Conservation (phyloP, 208 protist genomes). For the Leptomonas pyrrhocoris region DNA sequence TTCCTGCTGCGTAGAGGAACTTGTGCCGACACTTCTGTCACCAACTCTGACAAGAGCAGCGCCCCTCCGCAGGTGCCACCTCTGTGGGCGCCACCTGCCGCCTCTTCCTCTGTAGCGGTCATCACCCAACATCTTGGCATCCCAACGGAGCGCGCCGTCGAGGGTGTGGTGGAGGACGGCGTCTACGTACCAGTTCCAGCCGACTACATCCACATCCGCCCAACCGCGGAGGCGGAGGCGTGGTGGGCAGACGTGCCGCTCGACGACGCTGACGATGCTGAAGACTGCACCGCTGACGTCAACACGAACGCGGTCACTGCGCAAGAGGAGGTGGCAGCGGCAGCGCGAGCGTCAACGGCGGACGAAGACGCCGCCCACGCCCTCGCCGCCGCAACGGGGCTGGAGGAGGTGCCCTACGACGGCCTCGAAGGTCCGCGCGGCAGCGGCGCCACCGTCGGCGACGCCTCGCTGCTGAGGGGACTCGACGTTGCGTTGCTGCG, state of each 20-base stretch:
- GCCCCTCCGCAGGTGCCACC: neutral
- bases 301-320: too few relatives aligned
- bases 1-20: constrained; percentile 3
- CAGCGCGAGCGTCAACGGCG: constrained; percentile 2
- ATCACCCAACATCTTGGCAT: neutral
- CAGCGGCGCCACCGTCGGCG: neutral
- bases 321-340: constrained; percentile 10
- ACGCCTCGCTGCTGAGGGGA: constrained; percentile 2
- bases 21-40: neutral
- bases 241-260: constrained; percentile 58
- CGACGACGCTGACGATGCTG: constrained; percentile 30
- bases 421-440: neutral
- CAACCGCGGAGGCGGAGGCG: constrained; percentile 17
- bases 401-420: constrained; percentile 27
- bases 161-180: neutral
- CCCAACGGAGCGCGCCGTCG: neutral
- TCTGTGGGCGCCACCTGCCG: neutral
- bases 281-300: too few relatives aligned
- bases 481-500: constrained; percentile 20
- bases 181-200: constrained; percentile 16
- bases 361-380: neutral
- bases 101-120: too few relatives aligned
- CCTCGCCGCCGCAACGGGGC: constrained; percentile 14
- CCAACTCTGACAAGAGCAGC: too few relatives aligned
- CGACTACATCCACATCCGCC: constrained; percentile 8